Conservation (phyloP, 2,329 filamentous ascomycete genomes). For the Pseudogymnoascus sp. region DNA sequence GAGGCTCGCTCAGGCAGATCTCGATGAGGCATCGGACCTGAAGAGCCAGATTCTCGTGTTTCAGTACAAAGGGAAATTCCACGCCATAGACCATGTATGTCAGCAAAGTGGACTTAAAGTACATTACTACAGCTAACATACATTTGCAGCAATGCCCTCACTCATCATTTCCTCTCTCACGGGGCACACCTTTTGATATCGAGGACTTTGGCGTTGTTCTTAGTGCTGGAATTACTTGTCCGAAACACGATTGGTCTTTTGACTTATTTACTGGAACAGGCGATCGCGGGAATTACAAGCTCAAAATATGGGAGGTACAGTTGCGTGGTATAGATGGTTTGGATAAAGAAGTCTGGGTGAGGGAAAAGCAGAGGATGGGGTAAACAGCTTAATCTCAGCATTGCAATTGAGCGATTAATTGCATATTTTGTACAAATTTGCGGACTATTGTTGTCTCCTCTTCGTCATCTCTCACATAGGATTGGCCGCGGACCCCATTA, state of each 20-base stretch:
- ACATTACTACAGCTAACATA: slow-evolving; percentile 5
- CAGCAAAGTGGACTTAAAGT: not conserved
- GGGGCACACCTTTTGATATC: slow-evolving; percentile 58
- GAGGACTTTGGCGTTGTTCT: slow-evolving; percentile 62
- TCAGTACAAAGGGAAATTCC: slow-evolving; percentile 53
- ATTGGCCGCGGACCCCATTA: too few species aligned
- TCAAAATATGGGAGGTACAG: slow-evolving; percentile 58
- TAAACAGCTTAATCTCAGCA: slow-evolving; percentile 11
- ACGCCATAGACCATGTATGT: slow-evolving; percentile 61
- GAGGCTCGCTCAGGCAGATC: slow-evolving; percentile 24
- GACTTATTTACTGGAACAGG: slow-evolving; percentile 55
- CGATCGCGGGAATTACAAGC: slow-evolving; percentile 54
- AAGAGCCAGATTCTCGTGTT: slow-evolving; percentile 60
- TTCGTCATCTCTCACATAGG: too few species aligned
- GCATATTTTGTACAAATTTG: too few species aligned
- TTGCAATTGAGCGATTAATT: not conserved
- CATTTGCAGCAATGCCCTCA: slow-evolving; percentile 56
- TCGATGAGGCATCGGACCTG: slow-evolving; percentile 29
- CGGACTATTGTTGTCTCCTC: too few species aligned
- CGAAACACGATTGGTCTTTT: slow-evolving; percentile 66
- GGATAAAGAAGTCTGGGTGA: slow-evolving; percentile 19
- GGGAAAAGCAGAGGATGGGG: slow-evolving; percentile 20
- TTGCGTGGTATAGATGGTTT: slow-evolving; percentile 30
- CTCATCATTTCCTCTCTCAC: slow-evolving; percentile 56
- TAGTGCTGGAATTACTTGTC: slow-evolving; percentile 56